Evolutionary conservation across 2,329 filamentous ascomycete species (phyloP), one percentile per base, ranked within the genome.

Genomic region (Trichophyton benhamiae): DNA sequence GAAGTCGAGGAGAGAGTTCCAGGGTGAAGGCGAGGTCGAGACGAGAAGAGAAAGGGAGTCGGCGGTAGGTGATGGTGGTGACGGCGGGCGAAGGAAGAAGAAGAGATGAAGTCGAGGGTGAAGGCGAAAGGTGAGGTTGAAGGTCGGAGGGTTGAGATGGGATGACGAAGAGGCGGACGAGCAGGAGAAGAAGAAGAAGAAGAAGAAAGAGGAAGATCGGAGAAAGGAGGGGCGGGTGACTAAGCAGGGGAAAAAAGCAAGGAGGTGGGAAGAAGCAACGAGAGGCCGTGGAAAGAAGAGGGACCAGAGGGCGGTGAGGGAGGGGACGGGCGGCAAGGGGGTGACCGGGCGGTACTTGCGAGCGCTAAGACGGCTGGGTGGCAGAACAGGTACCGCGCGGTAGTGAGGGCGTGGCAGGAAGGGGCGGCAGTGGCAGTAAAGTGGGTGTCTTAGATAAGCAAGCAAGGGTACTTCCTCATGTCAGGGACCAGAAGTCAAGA

Each of bases 91-190:
- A 30, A 65, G 66, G 20, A 20, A 63, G 61, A 62, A 62, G 64
- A 63, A 64, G 68, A 61, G 44, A 60, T 59, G 62, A 68, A 68
- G 64, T 8, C 6, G 27, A 30, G 44, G 61, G 49, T 46, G 61
- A 49, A 60, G 60, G 64, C 70, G 70, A 69, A 69, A 70, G 69
- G 69, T 67, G 66, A 68, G 68, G 64, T 8, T 1, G 27, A 30
- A 27, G 25, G 25, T 27, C 4, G 25, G 25, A 27, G 25, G 25
- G 6, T 27, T 20, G 20, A 20, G 20, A 20, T 20, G 20, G 2
- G 61, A 60, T 49, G 61, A 44, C 15, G 62, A 64, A 63, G 58
- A 65, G 25, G 25, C 63, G 65, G 65, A 63, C 66, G 60, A 61
- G 66, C 67, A 42, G 58, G 59, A 57, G 20, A 48, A 38, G 59